Percentiles rank a stretch among this genome's conserved stretches.
These are phyloP conservation scores for Parastagonospora avenae DNA, from an alignment of 2,329 filamentous ascomycete species.

Conservation along the genomic window DNA sequence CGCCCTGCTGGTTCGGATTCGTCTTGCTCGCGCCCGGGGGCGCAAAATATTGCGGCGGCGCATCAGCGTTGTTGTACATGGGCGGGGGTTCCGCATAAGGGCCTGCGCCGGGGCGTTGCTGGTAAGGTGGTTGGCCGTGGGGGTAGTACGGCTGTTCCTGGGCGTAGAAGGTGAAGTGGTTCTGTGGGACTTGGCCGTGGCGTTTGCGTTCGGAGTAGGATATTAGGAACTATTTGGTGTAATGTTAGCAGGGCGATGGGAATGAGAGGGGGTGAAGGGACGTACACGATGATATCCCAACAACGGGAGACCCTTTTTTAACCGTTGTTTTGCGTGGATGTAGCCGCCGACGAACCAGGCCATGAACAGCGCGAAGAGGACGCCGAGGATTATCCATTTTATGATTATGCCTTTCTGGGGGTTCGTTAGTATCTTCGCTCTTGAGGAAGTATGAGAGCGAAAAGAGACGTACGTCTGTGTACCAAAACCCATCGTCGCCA, in stretches of 20 bases:
- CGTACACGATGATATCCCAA: slow-evolving; percentile 69
- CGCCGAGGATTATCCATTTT: slow-evolving; percentile 73
- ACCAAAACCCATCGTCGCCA: slow-evolving; percentile 41
- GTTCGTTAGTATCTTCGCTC: background rate
- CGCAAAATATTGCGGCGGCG: slow-evolving; percentile 42
- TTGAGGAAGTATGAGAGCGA: background rate
- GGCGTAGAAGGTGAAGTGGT: slow-evolving; percentile 49
- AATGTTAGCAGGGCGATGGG: slow-evolving; percentile 1
- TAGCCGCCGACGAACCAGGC: slow-evolving; percentile 71
- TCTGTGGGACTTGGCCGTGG: slow-evolving; percentile 39
- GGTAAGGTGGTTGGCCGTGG: slow-evolving; percentile 15
- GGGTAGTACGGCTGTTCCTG: slow-evolving; percentile 23
- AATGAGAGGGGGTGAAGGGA: background rate
- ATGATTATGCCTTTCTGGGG: slow-evolving; percentile 66
- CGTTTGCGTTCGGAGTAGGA: slow-evolving; percentile 44
- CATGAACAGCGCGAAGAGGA: slow-evolving; percentile 63
- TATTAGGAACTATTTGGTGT: slow-evolving; percentile 48
- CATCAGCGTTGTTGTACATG: slow-evolving; percentile 39
- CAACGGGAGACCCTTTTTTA: slow-evolving; percentile 68
- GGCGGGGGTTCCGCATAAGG: slow-evolving; percentile 41
- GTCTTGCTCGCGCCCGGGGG: slow-evolving; percentile 39
- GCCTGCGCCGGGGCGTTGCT: slow-evolving; percentile 32
- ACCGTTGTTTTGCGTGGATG: slow-evolving; percentile 69
- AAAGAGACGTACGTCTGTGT: slow-evolving; percentile 29
- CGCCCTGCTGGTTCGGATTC: slow-evolving; percentile 27